These are phyloP conservation scores for Lentinula detonsa DNA, from an alignment of 768 basidiomycete species.

Conservation along the genomic window DNA sequence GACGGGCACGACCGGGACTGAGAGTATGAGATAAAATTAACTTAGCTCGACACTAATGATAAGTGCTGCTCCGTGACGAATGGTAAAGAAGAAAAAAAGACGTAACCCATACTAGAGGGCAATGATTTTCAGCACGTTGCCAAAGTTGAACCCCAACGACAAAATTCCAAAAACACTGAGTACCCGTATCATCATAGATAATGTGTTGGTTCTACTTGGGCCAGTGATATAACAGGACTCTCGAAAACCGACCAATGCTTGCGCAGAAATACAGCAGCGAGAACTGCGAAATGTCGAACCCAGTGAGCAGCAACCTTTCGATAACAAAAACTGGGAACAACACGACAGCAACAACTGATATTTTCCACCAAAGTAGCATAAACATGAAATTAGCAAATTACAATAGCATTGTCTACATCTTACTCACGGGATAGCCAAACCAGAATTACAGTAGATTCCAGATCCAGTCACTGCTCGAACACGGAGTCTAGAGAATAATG, in stretches of 20 bases:
- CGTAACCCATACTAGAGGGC: not conserved
- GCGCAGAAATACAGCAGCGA: not conserved
- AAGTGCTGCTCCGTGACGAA: slow-evolving; percentile 2
- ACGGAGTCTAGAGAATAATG: not conserved
- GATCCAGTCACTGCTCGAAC: not conserved
- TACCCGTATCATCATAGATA: slow-evolving; percentile 2
- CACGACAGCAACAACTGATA: not conserved
- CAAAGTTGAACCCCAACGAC: not conserved
- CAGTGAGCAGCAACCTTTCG: not conserved
- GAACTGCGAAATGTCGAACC: not conserved
- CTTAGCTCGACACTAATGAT: not conserved
- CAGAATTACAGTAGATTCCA: slow-evolving; percentile 6
- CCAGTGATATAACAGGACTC: not conserved
- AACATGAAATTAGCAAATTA: no score
- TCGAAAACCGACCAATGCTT: not conserved
- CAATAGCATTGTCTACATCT: not conserved
- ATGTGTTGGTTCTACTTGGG: not conserved
- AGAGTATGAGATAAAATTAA: not conserved
- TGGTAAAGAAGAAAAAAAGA: not conserved
- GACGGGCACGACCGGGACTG: slow-evolving; percentile 1
- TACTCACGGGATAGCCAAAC: slow-evolving; percentile 4
- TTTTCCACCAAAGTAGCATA: not conserved
- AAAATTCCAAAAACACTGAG: slow-evolving; percentile 5
- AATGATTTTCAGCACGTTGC: no score
- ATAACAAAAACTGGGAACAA: not conserved